A percentile compares a stretch with the other conserved stretches of the same genome.
These are phyloP conservation scores for Cetradonia linearis DNA, from an alignment of 495 filamentous ascomycete species.

Conservation along the genomic window DNA sequence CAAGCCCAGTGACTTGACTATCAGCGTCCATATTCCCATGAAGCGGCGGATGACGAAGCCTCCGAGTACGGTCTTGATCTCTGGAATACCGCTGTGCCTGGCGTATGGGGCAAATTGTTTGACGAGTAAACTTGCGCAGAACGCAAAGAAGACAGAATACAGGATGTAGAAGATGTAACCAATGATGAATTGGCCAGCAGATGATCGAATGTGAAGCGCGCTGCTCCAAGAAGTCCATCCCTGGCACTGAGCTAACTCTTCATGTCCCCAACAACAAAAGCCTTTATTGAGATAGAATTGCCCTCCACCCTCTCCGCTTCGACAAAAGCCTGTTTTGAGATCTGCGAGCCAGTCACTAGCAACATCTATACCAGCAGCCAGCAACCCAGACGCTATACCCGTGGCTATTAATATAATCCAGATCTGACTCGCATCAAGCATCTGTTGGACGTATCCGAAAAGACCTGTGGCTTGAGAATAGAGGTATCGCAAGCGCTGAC, in stretches of 20 bases:
- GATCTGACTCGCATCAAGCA: slow-evolving; percentile 77
- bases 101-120: slow-evolving; percentile 78
- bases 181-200: slow-evolving; percentile 61
- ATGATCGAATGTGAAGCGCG: slow-evolving; percentile 54
- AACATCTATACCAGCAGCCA: slow-evolving; percentile 84
- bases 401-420: slow-evolving; percentile 79
- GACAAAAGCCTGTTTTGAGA: slow-evolving; percentile 85
- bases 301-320: slow-evolving; percentile 59
- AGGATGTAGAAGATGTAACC: slow-evolving; percentile 80
- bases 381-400: slow-evolving; percentile 67
- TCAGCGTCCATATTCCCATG: slow-evolving; percentile 83
- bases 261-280: slow-evolving; percentile 89
- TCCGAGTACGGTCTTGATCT: slow-evolving; percentile 93
- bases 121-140: slow-evolving; percentile 68
- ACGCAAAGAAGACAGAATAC: slow-evolving; percentile 75
- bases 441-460: slow-evolving; percentile 57
- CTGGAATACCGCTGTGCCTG: slow-evolving; percentile 92
- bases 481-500: slow-evolving; percentile 71
- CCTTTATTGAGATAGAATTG: slow-evolving; percentile 79
- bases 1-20: slow-evolving; percentile 85
- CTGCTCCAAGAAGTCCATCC: slow-evolving; percentile 81
- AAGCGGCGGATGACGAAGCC: slow-evolving; percentile 91
- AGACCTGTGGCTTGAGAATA: slow-evolving; percentile 59
- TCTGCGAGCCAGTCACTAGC: slow-evolving; percentile 92
- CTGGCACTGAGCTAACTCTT: slow-evolving; percentile 62